These are phyloP conservation scores for Yamadazyma akitaensis DNA, from an alignment of 805 yeast species.

Conservation along the genomic window DNA sequence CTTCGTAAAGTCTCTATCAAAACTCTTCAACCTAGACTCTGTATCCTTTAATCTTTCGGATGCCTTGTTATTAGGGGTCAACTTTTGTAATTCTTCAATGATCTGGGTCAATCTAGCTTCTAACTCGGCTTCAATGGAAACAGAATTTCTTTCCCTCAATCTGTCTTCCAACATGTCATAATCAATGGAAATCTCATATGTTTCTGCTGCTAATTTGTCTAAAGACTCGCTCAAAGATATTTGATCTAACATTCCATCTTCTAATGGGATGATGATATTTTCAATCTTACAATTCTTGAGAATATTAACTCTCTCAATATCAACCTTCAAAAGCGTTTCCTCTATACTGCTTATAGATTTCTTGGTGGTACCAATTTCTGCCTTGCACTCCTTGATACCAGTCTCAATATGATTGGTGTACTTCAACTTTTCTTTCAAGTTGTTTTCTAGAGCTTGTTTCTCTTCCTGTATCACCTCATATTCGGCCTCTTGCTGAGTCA, in stretches of 20 bases:
- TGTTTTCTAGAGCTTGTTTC: slow-evolving; percentile 10
- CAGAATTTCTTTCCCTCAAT: slow-evolving; percentile 40
- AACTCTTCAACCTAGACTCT: slow-evolving; percentile 52
- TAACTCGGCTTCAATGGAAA: slow-evolving; percentile 37
- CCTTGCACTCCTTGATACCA: slow-evolving; percentile 35
- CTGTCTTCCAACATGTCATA: slow-evolving; percentile 45
- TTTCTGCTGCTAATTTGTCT: slow-evolving; percentile 35
- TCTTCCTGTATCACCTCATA: slow-evolving; percentile 22
- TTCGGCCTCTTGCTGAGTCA: slow-evolving; percentile 28
- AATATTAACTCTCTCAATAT: slow-evolving; percentile 53
- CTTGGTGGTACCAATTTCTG: slow-evolving; percentile 25
- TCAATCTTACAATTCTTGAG: slow-evolving; percentile 75
- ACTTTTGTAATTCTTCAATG: slow-evolving; percentile 36
- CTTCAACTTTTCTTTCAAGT: slow-evolving; percentile 20
- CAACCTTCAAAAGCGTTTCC: slow-evolving; percentile 52
- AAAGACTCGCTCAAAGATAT: slow-evolving; percentile 57
- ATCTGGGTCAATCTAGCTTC: slow-evolving; percentile 31
- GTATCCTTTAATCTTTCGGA: slow-evolving; percentile 70
- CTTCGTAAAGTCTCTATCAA: slow-evolving; percentile 61
- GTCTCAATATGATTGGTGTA: slow-evolving; percentile 20
- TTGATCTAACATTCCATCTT: slow-evolving; percentile 55
- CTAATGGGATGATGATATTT: slow-evolving; percentile 59
- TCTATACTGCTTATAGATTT: slow-evolving; percentile 41
- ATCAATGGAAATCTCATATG: slow-evolving; percentile 53
- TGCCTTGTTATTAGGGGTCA: slow-evolving; percentile 84